Evolutionary conservation across 352 stramenopile species (phyloP), one percentile per base, ranked within the genome.

Genomic region (Pythium grandisporangium): DNA sequence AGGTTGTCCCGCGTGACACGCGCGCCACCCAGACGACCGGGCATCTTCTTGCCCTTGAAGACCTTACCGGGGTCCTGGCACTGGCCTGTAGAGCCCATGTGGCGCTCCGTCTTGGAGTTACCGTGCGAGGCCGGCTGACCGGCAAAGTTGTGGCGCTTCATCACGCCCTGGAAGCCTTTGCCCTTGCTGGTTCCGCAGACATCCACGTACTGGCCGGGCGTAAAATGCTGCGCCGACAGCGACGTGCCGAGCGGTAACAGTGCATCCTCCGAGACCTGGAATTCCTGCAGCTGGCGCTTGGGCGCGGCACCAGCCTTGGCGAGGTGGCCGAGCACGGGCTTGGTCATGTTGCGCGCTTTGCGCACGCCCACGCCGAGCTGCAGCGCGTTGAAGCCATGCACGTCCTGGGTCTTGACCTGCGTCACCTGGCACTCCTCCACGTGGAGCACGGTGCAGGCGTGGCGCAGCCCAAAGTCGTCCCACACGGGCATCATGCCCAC

Each of bases 1-100:
- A 99, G 67, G 64, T 98, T 99, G 72, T 99, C 94, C 26, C 95
- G 84, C 20, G 96, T 99, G 13, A 97, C 84, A 43, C 79, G 77
- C 32, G 94, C 86, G 34, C 72, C 77, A 44, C 96, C 96, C 88
- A 99, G 98, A 14, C 91, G 85, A 8, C 96, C 97, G 25, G 97
- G 81, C 96, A 99, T 99, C 66, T 99, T 99, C 78, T 99, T 99
- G 30, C 96, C 96, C 70, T 99, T 99, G 56, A 98, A 99, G 7
- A 99, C 96, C 53, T 95, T 91, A 45, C 96, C 96, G 6, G 96
- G 96, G 70, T 98, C 92, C 69, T 99, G 94, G 74, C 95, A 98
- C 59, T 97, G 84, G n/a, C 97, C 97, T 22, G 93, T 98, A 22
- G 90, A 98, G 17, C 97, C 97, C 62, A 96, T 86, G 55, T 93